Percentiles rank a stretch among this genome's conserved stretches.
These are phyloP conservation scores for Silene conica DNA, from an alignment of 148 eudicot genomes.

Conservation along the genomic window DNA sequence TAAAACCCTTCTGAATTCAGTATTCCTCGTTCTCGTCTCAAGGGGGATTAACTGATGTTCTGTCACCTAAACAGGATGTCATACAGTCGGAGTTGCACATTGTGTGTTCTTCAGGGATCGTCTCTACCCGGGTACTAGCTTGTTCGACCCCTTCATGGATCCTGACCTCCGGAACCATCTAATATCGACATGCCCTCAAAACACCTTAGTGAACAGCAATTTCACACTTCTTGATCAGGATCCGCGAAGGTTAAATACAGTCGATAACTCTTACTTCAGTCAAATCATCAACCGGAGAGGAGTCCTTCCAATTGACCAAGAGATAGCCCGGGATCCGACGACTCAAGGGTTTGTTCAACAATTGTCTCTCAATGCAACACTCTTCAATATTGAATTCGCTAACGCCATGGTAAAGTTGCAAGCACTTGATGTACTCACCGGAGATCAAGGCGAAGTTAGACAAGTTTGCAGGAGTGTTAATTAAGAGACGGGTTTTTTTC, in stretches of 20 bases:
- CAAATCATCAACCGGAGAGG: slow-evolving; percentile 23
- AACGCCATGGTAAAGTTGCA: slow-evolving; percentile 26
- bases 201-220: slow-evolving; percentile 17
- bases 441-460: slow-evolving; percentile 42
- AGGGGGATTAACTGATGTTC: neutral
- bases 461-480: slow-evolving; percentile 37
- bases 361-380: slow-evolving; percentile 8
- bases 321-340: neutral
- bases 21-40: no score
- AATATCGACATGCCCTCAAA: slow-evolving; percentile 18
- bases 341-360: slow-evolving; percentile 16
- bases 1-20: neutral
- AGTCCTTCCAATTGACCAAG: slow-evolving; percentile 24
- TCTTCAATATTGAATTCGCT: slow-evolving; percentile 19
- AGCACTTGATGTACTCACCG: slow-evolving; percentile 31
- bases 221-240: slow-evolving; percentile 21
- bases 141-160: slow-evolving; percentile 32
- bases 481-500: neutral
- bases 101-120: slow-evolving; percentile 35
- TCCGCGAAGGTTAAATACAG: slow-evolving; percentile 10
- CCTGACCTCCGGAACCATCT: slow-evolving; percentile 10
- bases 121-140: slow-evolving; percentile 32
- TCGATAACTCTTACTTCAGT: slow-evolving; percentile 26
- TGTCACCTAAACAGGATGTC: slow-evolving; percentile 31
- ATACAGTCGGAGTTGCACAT: slow-evolving; percentile 46